Base-by-base conservation (phyloP, 2,329 filamentous ascomycete species). In the Chrysoporthe cubensis region DNA sequence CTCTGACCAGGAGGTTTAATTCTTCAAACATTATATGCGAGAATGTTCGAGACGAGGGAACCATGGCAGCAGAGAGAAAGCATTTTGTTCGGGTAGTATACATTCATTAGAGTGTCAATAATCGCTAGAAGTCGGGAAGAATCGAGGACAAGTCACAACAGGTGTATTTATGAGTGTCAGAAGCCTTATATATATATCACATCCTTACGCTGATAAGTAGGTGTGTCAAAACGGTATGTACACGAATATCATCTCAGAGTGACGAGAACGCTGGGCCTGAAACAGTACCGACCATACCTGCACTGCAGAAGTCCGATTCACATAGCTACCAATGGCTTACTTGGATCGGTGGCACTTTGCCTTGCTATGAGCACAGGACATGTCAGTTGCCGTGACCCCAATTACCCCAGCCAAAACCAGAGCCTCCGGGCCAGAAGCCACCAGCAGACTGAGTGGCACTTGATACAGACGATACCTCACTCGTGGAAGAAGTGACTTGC, bases 401-500 rank as follows among this genome's bases (percentile, higher is more conserved):
- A 42, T 43, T 21, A 8, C 57, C 57, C 37, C 57, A 60, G 9
- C 57, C 21, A 16, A 16, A 21, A 14, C 11, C 16, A 40, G 18
- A 16, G 3, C n/a, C 40, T 21, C 57, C 57, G 16, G 57, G 18
- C 42, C 42, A 43, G 57, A 43, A 26, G n/a, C 40, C 57, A 44
- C 57, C 37, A 32, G 4, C 11, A 7, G 57, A 44, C n/a, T 26
- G 37, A 3, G 40, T 46, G 37, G 44, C 11, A 42, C 11, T 13
- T 9, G 44, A 26, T 8, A 42, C 58, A 14, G 26, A 46, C 8
- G 21, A 54, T 6, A 58, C 5, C 18, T 48, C 57, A 43, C 37
- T 44, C 14, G 58, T 57, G 16, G 63, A 66, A 40, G 50, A 66
- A 40, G 50, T 44, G 5, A 61, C 63, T 44, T n/a, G 7, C 43